phyloP scores from a whole-genome alignment of 1,284 basidiomycete genomes.

The Exobasidium rhododendri region DNA sequence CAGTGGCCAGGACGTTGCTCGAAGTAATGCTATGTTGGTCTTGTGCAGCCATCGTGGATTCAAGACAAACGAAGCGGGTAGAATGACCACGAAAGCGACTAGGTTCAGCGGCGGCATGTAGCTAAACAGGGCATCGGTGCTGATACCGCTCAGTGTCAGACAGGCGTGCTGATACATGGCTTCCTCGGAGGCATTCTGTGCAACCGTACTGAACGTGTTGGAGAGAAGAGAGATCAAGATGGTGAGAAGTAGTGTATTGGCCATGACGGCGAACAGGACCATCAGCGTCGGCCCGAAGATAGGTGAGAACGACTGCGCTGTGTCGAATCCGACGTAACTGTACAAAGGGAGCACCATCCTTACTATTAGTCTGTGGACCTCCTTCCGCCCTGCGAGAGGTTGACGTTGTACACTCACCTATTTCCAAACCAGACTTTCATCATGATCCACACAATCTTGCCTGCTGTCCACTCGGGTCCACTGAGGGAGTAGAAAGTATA shows the following conservation, averaged over 20 bases:
- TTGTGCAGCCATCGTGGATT: conserved; percentile 62
- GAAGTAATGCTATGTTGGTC: conserved; percentile 57
- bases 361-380: background rate
- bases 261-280: conserved; percentile 57
- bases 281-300: conserved; percentile 81
- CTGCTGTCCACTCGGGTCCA: conserved; percentile 52
- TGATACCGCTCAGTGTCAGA: conserved; percentile 62
- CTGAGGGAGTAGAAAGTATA: conserved; percentile 80
- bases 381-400: background rate
- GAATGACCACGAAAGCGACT: conserved; percentile 31
- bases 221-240: conserved; percentile 71
- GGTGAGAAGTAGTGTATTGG: conserved; percentile 78
- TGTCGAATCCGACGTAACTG: conserved; percentile 38
- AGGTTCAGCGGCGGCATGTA: conserved; percentile 76
- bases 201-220: conserved; percentile 87
- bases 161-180: conserved; percentile 85
- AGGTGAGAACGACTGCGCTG: conserved; percentile 64
- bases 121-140: conserved; percentile 82
- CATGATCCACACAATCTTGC: conserved; percentile 84
- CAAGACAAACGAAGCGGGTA: conserved; percentile 37
- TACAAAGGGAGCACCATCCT: conserved; percentile 9
- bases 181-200: conserved; percentile 85
- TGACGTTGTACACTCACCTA: conserved; percentile 57
- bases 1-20: conserved; percentile 80
- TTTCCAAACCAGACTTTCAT: conserved; percentile 67